Percentiles rank a stretch among this genome's conserved stretches.
These are phyloP conservation scores for Cryptosporidium parvum DNA, from an alignment of 169 alveolate species.

Conservation along the genomic window DNA sequence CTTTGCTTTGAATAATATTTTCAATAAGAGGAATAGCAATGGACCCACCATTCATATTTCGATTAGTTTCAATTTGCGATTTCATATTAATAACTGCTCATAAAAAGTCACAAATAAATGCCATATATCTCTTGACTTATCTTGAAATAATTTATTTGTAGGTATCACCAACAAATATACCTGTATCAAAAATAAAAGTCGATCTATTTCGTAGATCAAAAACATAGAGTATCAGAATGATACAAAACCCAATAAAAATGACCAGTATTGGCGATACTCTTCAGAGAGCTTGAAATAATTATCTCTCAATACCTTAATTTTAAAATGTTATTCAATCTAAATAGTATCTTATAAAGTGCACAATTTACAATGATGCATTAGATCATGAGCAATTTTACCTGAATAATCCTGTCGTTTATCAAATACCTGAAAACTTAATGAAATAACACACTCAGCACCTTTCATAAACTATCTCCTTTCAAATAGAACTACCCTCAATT, in stretches of 20 bases:
- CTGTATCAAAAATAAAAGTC: conserved; percentile 23
- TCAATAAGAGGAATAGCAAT: conserved; percentile 23
- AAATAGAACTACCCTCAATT: conserved; percentile 3
- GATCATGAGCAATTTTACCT: conserved; percentile 32
- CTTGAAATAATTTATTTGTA: neutral
- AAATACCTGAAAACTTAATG: conserved; percentile 60
- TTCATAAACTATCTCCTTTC: conserved; percentile 7
- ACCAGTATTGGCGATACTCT: conserved; percentile 6
- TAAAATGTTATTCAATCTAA: neutral
- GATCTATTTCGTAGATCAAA: conserved; percentile 12
- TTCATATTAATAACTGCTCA: conserved; percentile 10
- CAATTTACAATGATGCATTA: conserved; percentile 19
- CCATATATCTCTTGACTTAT: neutral
- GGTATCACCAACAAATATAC: conserved; percentile 28
- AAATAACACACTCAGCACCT: neutral
- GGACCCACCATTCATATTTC: conserved; percentile 2
- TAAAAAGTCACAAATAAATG: neutral
- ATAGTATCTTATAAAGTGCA: conserved; percentile 25
- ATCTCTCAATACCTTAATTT: neutral
- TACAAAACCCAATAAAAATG: neutral
- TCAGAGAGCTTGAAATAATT: neutral
- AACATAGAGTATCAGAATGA: conserved; percentile 2
- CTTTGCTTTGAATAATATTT: conserved; percentile 29
- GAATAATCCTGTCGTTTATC: neutral
- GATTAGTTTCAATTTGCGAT: conserved; percentile 58